These are phyloP conservation scores for Aaosphaeria arxii DNA, from an alignment of 2,329 filamentous ascomycete species.

Conservation along the genomic window DNA sequence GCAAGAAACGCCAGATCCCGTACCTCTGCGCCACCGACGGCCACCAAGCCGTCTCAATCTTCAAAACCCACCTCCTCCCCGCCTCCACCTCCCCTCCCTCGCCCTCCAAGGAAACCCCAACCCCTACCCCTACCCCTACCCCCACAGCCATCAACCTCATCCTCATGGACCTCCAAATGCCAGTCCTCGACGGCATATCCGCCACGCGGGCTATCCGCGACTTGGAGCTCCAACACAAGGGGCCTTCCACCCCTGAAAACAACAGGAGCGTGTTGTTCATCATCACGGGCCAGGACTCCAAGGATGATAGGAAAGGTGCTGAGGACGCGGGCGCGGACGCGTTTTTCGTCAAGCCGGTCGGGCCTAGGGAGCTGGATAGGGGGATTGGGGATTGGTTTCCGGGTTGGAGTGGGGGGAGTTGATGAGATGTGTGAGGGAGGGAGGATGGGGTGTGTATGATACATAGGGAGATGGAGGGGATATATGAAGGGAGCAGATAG, in stretches of 20 bases:
- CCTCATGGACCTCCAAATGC: not conserved
- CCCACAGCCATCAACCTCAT: no score
- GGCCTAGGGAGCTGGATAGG: not conserved
- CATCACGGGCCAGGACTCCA: not conserved
- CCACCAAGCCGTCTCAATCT: slow-evolving; percentile 35
- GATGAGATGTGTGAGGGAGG: no score
- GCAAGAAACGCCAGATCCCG: slow-evolving; percentile 37
- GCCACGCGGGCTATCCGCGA: no score
- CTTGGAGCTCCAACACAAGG: no score
- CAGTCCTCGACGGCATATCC: not conserved
- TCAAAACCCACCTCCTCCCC: no score
- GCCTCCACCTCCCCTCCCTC: no score
- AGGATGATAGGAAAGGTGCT: not conserved
- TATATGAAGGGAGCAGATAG: no score
- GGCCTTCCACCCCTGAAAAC: no score
- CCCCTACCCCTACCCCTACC: no score
- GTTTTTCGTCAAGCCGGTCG: not conserved
- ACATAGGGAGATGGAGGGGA: no score
- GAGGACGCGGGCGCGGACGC: not conserved
- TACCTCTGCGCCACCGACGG: slow-evolving; percentile 41
- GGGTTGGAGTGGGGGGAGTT: not conserved
- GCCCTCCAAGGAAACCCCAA: no score
- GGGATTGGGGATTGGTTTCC: not conserved
- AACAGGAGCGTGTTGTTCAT: not conserved
- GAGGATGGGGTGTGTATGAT: no score